Conservation (phyloP, 1,139 yeast genomes). For the Pichia sp. region DNA sequence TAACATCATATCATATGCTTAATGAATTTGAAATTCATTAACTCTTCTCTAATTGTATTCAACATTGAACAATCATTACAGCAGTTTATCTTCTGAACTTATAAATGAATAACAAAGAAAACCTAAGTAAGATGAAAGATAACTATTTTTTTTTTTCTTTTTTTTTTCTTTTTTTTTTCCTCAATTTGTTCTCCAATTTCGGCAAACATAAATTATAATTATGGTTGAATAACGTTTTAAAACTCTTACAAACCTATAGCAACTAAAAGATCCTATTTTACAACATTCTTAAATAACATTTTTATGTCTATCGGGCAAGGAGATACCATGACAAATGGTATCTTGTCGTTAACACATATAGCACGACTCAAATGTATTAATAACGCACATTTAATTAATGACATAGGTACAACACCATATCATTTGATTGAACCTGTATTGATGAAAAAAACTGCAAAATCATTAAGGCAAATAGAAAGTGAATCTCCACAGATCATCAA, state of each 20-base stretch:
- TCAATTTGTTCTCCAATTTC: not conserved
- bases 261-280: too few species aligned
- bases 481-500: conserved; percentile 27
- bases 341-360: conserved; percentile 22
- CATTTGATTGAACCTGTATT: conserved; percentile 31
- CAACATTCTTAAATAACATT: too few species aligned
- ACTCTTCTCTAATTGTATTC: too few species aligned
- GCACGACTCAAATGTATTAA: conserved; percentile 27
- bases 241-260: too few species aligned
- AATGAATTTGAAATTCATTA: too few species aligned
- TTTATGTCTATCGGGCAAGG: not conserved
- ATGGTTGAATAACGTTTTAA: too few species aligned
- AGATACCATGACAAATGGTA: conserved; percentile 21
- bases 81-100: too few species aligned
- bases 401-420: conserved; percentile 29
- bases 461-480: conserved; percentile 25
- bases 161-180: not conserved
- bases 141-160: not conserved
- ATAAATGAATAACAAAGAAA: too few species aligned
- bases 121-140: too few species aligned
- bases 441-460: conserved; percentile 28
- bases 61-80: too few species aligned
- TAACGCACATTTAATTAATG: conserved; percentile 27
- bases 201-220: not conserved
- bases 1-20: too few species aligned